A percentile compares a stretch with the other conserved stretches of the same genome.
These are phyloP conservation scores for Suillus hirtellus DNA, from an alignment of 768 basidiomycete species.

Conservation along the genomic window DNA sequence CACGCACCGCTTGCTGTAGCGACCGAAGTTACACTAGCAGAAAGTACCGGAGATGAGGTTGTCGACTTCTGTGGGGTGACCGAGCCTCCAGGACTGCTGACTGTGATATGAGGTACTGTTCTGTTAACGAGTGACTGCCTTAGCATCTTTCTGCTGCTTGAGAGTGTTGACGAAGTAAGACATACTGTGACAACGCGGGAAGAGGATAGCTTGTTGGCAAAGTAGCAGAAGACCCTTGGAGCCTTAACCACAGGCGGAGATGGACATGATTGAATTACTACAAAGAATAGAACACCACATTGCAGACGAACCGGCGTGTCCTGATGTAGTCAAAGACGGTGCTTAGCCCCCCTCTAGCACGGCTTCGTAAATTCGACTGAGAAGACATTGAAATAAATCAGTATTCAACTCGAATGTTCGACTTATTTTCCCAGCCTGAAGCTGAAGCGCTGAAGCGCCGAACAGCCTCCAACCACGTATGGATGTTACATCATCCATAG, in stretches of 20 bases:
- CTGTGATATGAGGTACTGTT: not conserved
- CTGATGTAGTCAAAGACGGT: not conserved
- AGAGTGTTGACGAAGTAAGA: not conserved
- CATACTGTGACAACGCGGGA: not conserved
- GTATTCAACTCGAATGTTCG: not conserved
- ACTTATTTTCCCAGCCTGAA: not conserved
- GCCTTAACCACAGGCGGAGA: not conserved
- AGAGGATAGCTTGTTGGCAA: not conserved
- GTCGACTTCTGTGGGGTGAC: not conserved
- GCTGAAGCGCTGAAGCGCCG: not conserved
- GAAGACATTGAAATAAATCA: not conserved
- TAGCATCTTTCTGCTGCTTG: too few relatives aligned
- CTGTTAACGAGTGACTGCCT: not conserved
- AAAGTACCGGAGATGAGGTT: not conserved
- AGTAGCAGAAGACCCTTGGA: not conserved
- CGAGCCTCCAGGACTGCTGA: not conserved
- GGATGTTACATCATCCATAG: too few relatives aligned
- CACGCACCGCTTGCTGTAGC: not conserved
- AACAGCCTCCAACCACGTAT: not conserved
- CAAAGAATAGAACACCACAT: not conserved
- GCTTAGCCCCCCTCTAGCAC: not conserved
- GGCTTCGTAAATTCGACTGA: not conserved
- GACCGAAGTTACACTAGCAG: not conserved
- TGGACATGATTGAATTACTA: not conserved
- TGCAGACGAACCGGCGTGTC: slow-evolving; percentile 1